Evolutionary conservation across 306 rosid species (phyloP).

Genomic region (Sicyos baderoa): DNA sequence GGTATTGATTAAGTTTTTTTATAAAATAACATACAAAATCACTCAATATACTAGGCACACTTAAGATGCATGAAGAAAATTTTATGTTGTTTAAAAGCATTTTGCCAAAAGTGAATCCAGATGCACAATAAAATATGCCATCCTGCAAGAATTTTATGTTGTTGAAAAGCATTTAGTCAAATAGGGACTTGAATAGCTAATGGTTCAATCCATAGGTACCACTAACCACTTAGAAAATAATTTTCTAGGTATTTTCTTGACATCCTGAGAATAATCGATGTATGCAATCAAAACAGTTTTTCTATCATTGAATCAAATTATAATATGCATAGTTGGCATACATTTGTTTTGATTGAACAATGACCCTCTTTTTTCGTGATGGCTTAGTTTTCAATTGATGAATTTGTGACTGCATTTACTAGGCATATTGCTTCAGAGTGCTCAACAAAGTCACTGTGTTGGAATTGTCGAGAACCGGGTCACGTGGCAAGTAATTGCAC

Average conservation of each 20-base stretch:
- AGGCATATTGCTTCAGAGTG: constrained; percentile 99
- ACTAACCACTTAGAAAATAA: too few species aligned
- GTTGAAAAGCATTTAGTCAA: not conserved
- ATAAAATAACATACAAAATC: too few species aligned
- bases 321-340: not conserved
- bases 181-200: too few species aligned
- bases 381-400: not conserved
- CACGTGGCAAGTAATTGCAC: constrained; percentile 92
- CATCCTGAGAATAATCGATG: too few species aligned
- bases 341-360: not conserved
- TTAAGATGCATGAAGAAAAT: too few species aligned
- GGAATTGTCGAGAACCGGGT: constrained; percentile 97
- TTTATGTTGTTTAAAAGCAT: not conserved
- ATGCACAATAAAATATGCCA: too few species aligned
- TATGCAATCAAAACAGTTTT: not conserved
- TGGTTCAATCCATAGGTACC: too few species aligned
- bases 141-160: too few species aligned
- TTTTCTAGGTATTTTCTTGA: too few species aligned
- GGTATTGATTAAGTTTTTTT: not conserved
- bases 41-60: not conserved
- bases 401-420: constrained; percentile 2
- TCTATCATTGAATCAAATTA: not conserved
- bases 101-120: too few species aligned
- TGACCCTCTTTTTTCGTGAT: not conserved
- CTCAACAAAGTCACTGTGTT: constrained; percentile 81